Percentiles rank a stretch among this genome's conserved stretches.
Conservation (phyloP, 2,329 filamentous ascomycete species). For the Parastagonospora avenae region DNA sequence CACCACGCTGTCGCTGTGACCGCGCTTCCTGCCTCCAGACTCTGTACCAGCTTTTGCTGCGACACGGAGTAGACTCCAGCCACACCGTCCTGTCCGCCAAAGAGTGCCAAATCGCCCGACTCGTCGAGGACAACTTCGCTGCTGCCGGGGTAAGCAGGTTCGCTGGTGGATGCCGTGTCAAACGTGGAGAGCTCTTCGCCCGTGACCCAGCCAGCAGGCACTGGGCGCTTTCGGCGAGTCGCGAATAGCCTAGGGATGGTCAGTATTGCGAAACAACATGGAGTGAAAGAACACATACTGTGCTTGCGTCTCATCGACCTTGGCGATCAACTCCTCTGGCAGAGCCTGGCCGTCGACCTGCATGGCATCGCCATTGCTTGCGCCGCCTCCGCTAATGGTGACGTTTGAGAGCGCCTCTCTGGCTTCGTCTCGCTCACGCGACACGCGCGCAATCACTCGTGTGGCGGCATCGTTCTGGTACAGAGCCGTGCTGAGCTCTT, state of each 20-base stretch:
- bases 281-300: constrained; percentile 60
- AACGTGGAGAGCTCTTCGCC: constrained; percentile 70
- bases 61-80: constrained; percentile 80
- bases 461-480: constrained; percentile 99
- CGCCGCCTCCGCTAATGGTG: constrained; percentile 66
- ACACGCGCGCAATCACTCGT: constrained; percentile 87
- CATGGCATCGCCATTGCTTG: constrained; percentile 79
- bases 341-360: constrained; percentile 83
- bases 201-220: constrained; percentile 85
- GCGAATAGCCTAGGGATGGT: constrained; percentile 71
- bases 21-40: constrained; percentile 66
- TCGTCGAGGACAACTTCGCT: constrained; percentile 63
- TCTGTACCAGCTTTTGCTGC: constrained; percentile 74
- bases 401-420: constrained; percentile 86
- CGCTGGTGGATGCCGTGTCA: constrained; percentile 58
- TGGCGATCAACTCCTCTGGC: constrained; percentile 70
- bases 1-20: constrained; percentile 72
- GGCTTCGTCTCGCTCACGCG: constrained; percentile 91
- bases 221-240: constrained; percentile 84
- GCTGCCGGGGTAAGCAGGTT: constrained; percentile 65
- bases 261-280: constrained; percentile 14
- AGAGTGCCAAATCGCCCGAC: constrained; percentile 68
- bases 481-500: constrained; percentile 89
- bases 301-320: constrained; percentile 80
- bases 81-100: constrained; percentile 76